Evolutionary conservation across 2,329 filamentous ascomycete species (phyloP).

Genomic region (Orbilia brochopaga): DNA sequence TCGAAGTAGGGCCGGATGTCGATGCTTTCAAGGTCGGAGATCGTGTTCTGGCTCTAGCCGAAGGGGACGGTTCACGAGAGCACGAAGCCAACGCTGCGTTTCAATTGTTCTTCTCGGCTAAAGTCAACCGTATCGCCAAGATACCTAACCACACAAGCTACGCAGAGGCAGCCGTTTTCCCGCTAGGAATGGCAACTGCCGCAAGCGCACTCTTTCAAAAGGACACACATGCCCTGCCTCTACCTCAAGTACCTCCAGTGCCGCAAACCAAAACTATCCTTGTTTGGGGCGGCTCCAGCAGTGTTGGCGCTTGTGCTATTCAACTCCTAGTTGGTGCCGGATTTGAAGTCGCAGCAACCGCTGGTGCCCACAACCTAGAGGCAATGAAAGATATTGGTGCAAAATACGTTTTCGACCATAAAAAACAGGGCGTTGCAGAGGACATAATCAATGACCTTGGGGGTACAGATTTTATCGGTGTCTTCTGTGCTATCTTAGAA

Average conservation of each 20-base stretch:
- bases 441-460: constrained; percentile 12
- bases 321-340: constrained; percentile 61
- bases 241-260: constrained; percentile 15
- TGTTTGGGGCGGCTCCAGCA: constrained; percentile 64
- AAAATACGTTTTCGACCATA: constrained; percentile 50
- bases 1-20: constrained; percentile 62
- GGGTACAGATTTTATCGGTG: background rate
- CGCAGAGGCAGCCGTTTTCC: constrained; percentile 56
- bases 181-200: constrained; percentile 56
- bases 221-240: constrained; percentile 49
- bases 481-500: constrained; percentile 9
- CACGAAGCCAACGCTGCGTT: constrained; percentile 52
- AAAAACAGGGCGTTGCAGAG: constrained; percentile 10
- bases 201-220: constrained; percentile 55
- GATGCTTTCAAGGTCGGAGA: constrained; percentile 64
- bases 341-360: constrained; percentile 61
- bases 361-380: constrained; percentile 60
- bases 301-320: constrained; percentile 61
- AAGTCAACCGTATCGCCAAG: constrained; percentile 52
- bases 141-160: constrained; percentile 56
- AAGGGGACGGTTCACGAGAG: constrained; percentile 49
- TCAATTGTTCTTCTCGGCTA: constrained; percentile 56
- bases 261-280: constrained; percentile 57
- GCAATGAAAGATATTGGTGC: constrained; percentile 61
- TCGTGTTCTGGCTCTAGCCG: constrained; percentile 58